phyloP scores from a whole-genome alignment of 2,329 filamentous ascomycete genomes.

The Chalaropsis ovoidea region DNA sequence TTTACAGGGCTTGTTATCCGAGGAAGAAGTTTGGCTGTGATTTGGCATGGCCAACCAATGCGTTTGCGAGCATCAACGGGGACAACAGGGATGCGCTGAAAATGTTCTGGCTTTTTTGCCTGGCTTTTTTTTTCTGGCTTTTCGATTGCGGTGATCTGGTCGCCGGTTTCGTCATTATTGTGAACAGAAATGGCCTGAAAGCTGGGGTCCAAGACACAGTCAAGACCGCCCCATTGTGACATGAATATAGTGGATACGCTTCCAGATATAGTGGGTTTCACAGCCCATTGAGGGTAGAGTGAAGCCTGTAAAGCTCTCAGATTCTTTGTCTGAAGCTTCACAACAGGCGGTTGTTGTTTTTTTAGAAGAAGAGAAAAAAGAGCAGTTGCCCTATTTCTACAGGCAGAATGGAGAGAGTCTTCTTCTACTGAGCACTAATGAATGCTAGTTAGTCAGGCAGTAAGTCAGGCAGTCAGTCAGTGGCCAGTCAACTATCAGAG shows the following conservation, averaged over 20 bases:
- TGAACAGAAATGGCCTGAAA: no score
- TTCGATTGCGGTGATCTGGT: not conserved
- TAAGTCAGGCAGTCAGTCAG: no score
- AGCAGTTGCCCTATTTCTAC: no score
- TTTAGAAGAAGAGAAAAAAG: no score
- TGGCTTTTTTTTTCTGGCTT: not conserved
- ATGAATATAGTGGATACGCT: not conserved
- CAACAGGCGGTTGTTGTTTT: not conserved
- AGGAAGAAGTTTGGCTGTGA: slow-evolving; percentile 1
- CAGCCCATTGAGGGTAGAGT: not conserved
- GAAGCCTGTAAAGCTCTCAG: not conserved
- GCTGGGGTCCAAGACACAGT: not conserved
- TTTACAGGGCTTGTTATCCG: slow-evolving; percentile 3
- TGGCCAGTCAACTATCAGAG: no score
- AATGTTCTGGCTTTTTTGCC: no score
- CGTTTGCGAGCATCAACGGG: not conserved
- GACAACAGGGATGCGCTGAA: not conserved
- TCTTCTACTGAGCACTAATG: no score
- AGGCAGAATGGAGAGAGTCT: no score
- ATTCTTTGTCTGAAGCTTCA: not conserved
- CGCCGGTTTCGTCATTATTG: slow-evolving; percentile 10
- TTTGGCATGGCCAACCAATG: not conserved
- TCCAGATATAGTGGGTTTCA: not conserved
- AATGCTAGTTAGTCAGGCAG: no score
- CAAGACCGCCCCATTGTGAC: not conserved